These are phyloP conservation scores for Sisymbrium irio DNA, from an alignment of 345 rosid species.

Conservation along the genomic window DNA sequence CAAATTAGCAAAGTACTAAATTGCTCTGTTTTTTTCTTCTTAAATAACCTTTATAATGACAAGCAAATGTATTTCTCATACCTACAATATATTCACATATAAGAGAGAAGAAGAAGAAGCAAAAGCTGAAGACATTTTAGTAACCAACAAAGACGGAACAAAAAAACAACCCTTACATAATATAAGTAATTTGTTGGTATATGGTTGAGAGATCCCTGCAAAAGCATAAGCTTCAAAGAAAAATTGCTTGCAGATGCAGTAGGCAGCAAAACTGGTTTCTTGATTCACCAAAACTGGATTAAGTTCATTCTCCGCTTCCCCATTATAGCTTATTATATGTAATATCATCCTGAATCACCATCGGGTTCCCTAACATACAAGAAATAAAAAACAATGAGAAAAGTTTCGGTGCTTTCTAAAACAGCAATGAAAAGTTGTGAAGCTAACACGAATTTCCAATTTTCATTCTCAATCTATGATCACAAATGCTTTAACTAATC, in stretches of 20 bases:
- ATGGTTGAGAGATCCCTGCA: slow-evolving; percentile 16
- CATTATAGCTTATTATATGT: not conserved
- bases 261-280: slow-evolving; percentile 28
- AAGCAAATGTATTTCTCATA: slow-evolving; percentile 14
- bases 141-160: not conserved
- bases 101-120: slow-evolving; percentile 20
- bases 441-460: not conserved
- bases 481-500: slow-evolving; percentile 5
- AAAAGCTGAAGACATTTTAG: slow-evolving; percentile 5
- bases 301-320: slow-evolving; percentile 18
- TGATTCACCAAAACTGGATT: slow-evolving; percentile 18
- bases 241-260: slow-evolving; percentile 27
- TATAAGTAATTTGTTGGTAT: slow-evolving; percentile 8
- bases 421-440: not conserved
- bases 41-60: slow-evolving; percentile 13
- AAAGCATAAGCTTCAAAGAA: slow-evolving; percentile 15
- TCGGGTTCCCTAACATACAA: not conserved
- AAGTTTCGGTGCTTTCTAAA: not conserved
- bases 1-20: not conserved
- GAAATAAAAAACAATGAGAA: not conserved
- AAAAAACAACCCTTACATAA: slow-evolving; percentile 29
- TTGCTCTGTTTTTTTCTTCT: not conserved
- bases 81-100: slow-evolving; percentile 36
- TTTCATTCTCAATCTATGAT: not conserved
- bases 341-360: not conserved